These are phyloP conservation scores for Leptographium lundbergii DNA, from an alignment of 2,329 filamentous ascomycete genomes.

Conservation along the genomic window DNA sequence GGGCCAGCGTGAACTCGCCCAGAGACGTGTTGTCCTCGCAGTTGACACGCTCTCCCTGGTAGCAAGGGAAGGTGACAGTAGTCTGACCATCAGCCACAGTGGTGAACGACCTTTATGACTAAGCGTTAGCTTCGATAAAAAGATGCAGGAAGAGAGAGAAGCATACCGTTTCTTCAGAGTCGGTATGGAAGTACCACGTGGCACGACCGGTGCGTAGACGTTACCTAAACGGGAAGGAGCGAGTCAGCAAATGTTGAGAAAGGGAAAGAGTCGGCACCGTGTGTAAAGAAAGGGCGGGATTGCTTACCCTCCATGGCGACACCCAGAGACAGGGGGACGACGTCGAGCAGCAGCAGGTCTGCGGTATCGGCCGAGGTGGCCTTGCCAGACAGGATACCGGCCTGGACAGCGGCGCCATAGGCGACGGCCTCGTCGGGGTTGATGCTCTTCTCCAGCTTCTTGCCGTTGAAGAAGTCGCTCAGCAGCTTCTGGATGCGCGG, in stretches of 20 bases:
- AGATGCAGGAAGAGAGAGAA: neutral
- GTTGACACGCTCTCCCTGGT: conserved; percentile 94
- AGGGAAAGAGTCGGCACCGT: neutral
- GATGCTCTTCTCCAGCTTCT: conserved; percentile 99
- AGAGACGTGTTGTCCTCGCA: conserved; percentile 97
- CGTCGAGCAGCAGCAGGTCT: conserved; percentile 91
- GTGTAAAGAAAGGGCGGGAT: too few relatives aligned
- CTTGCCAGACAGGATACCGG: conserved; percentile 97
- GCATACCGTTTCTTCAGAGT: conserved; percentile 58
- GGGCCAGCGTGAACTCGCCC: conserved; percentile 92
- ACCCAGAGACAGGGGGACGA: conserved; percentile 91
- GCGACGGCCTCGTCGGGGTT: conserved; percentile 99
- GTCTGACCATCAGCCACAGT: conserved; percentile 68
- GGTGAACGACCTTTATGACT: conserved; percentile 55
- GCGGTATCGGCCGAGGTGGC: conserved; percentile 88
- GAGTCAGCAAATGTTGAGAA: too few relatives aligned
- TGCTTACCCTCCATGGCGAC: conserved; percentile 71
- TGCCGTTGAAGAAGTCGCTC: conserved; percentile 97
- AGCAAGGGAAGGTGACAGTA: conserved; percentile 84
- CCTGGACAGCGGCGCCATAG: conserved; percentile 97
- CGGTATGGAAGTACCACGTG: conserved; percentile 65
- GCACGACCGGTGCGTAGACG: conserved; percentile 91
- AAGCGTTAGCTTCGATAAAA: neutral
- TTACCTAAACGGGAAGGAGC: conserved; percentile 45
- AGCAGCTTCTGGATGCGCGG: conserved; percentile 98